These are phyloP conservation scores for Exophiala oligosperma DNA, from an alignment of 2,329 filamentous ascomycete genomes.

Conservation along the genomic window DNA sequence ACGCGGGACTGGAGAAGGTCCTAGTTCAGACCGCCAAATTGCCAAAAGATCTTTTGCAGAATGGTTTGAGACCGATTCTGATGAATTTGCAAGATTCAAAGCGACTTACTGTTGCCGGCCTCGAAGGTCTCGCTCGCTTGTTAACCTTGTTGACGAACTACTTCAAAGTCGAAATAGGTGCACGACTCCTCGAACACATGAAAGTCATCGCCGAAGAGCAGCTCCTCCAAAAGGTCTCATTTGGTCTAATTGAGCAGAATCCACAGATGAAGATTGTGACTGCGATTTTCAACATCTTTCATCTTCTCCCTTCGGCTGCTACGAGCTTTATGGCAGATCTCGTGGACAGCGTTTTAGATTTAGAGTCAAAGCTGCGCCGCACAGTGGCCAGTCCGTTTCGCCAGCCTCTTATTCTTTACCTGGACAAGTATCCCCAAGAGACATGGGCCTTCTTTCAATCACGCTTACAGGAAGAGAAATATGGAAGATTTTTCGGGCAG, in stretches of 20 bases:
- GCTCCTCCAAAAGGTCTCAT: constrained; percentile 84
- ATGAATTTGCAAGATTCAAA: constrained; percentile 95
- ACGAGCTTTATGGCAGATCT: constrained; percentile 88
- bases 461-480: constrained; percentile 79
- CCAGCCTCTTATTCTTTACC: constrained; percentile 83
- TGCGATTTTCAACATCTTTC: constrained; percentile 94
- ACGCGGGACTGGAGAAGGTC: constrained; percentile 83
- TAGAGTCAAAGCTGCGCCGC: constrained; percentile 80
- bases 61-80: constrained; percentile 89
- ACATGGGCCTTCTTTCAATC: constrained; percentile 78
- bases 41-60: constrained; percentile 92
- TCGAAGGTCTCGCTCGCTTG: constrained; percentile 87
- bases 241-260: constrained; percentile 91
- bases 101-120: constrained; percentile 79
- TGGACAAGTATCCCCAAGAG: constrained; percentile 90
- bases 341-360: constrained; percentile 83
- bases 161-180: constrained; percentile 97
- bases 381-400: constrained; percentile 93
- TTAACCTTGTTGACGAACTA: constrained; percentile 93
- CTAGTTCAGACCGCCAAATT: constrained; percentile 86
- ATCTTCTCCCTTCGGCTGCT: constrained; percentile 87
- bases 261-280: constrained; percentile 91
- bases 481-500: constrained; percentile 89
- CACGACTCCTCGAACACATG: constrained; percentile 89
- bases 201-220: constrained; percentile 82